phyloP scores from a whole-genome alignment of 2,329 filamentous ascomycete species.

The Xylaria arbuscula region DNA sequence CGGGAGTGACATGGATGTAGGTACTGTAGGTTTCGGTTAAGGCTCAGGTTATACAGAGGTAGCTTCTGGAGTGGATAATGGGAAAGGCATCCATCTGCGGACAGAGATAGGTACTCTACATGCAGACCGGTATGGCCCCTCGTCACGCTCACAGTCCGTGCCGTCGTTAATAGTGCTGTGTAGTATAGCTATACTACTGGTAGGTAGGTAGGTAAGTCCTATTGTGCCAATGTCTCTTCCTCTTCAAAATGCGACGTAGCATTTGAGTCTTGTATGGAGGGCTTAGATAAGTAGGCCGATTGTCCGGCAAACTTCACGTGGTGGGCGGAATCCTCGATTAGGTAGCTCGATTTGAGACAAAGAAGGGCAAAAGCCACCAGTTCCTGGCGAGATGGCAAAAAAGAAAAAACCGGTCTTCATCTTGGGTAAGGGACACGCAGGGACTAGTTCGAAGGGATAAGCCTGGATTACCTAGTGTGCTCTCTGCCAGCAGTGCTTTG shows the following conservation, averaged over 20 bases:
- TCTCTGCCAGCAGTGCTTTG: neutral
- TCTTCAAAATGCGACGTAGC: neutral
- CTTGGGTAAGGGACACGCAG: neutral
- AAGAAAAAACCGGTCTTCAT: neutral
- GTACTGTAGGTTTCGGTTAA: conserved; percentile 20
- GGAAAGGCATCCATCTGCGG: conserved; percentile 13
- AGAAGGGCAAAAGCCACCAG: neutral
- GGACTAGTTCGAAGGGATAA: neutral
- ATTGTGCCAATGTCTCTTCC: conserved; percentile 2
- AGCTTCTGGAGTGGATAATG: conserved; percentile 1
- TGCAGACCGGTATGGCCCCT: too few species aligned
- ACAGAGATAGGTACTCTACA: conserved; percentile 14
- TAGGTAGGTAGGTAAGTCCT: too few species aligned
- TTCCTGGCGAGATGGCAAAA: neutral
- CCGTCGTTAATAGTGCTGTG: too few species aligned
- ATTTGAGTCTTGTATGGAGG: neutral
- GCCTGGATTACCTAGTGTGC: neutral
- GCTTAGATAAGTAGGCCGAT: neutral
- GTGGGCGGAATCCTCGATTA: neutral
- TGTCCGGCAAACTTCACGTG: conserved; percentile 1
- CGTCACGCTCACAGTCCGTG: neutral
- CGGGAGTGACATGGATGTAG: neutral
- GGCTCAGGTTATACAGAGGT: conserved; percentile 3
- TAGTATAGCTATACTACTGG: too few species aligned
- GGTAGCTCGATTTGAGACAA: neutral